phyloP scores from a whole-genome alignment of 1,284 basidiomycete species.

The Puccinia coronata region DNA sequence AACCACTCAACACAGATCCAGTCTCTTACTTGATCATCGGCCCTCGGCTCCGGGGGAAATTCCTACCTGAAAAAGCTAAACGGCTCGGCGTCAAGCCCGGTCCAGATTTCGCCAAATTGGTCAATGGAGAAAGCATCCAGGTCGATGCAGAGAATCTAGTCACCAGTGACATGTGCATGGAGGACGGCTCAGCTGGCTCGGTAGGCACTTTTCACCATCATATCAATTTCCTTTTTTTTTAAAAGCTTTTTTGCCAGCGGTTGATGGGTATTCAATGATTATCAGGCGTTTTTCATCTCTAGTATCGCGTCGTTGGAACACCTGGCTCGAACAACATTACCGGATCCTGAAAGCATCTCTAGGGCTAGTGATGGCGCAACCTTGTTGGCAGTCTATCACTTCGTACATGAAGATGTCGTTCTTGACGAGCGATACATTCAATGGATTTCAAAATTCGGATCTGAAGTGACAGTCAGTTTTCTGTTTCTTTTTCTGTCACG shows the following conservation, averaged over 20 bases:
- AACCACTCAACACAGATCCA: constrained; percentile 12
- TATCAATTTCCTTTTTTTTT: too few relatives aligned
- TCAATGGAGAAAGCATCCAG: constrained; percentile 37
- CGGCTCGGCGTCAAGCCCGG: constrained; percentile 43
- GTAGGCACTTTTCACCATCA: constrained; percentile 2
- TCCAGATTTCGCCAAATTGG: constrained; percentile 38
- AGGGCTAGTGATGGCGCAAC: constrained; percentile 25
- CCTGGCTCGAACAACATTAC: constrained; percentile 11
- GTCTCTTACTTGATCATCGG: constrained; percentile 43
- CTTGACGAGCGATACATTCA: constrained; percentile 36
- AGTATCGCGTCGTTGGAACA: constrained; percentile 32
- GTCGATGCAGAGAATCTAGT: background rate
- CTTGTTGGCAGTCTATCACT: constrained; percentile 28
- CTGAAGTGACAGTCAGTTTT: constrained; percentile 16
- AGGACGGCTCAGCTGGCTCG: constrained; percentile 44
- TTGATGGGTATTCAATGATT: constrained; percentile 2
- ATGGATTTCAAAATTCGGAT: constrained; percentile 33
- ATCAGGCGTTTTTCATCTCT: constrained; percentile 48
- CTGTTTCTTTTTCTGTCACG: constrained; percentile 4
- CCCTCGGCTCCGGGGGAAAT: constrained; percentile 36
- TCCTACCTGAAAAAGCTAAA: constrained; percentile 40
- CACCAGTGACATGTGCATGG: constrained; percentile 39
- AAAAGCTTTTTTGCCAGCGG: background rate
- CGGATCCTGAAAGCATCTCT: constrained; percentile 4
- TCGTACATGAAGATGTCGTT: constrained; percentile 38